These are phyloP conservation scores for Coix lacrymajobi DNA, from an alignment of 176 grass and related monocot species.

Conservation along the genomic window DNA sequence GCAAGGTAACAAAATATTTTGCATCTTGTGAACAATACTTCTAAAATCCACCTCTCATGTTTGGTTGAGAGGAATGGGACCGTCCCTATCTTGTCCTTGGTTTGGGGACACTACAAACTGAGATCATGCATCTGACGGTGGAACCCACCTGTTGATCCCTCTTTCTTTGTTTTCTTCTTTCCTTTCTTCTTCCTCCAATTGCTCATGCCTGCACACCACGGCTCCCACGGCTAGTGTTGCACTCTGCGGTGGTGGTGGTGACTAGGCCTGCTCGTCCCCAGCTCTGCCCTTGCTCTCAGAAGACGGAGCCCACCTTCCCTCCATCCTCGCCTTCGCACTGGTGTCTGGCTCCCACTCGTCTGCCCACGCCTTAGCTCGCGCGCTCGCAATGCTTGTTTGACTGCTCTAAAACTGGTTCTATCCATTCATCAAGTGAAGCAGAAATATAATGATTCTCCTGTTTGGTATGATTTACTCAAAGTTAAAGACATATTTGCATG, in stretches of 20 bases:
- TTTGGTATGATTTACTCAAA: neutral
- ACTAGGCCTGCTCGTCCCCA: neutral
- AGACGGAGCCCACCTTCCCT: neutral
- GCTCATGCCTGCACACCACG: neutral
- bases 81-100: no score
- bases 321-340: neutral
- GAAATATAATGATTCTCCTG: neutral
- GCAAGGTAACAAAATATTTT: neutral
- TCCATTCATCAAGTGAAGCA: neutral
- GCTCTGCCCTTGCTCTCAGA: neutral
- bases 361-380: neutral
- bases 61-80: no score
- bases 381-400: neutral
- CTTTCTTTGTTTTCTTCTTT: neutral
- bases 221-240: neutral
- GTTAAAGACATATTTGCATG: neutral
- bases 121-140: no score
- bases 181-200: neutral
- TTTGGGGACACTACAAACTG: no score
- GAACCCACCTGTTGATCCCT: neutral
- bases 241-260: neutral
- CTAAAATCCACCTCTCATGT: no score
- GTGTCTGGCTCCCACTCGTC: neutral
- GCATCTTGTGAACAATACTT: neutral
- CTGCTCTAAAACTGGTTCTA: neutral